A percentile compares a stretch with the other conserved stretches of the same genome.
phyloP scores from a whole-genome alignment of 225 moss, liverwort and hornwort species.

The Pseudisothecium myosuroides region DNA sequence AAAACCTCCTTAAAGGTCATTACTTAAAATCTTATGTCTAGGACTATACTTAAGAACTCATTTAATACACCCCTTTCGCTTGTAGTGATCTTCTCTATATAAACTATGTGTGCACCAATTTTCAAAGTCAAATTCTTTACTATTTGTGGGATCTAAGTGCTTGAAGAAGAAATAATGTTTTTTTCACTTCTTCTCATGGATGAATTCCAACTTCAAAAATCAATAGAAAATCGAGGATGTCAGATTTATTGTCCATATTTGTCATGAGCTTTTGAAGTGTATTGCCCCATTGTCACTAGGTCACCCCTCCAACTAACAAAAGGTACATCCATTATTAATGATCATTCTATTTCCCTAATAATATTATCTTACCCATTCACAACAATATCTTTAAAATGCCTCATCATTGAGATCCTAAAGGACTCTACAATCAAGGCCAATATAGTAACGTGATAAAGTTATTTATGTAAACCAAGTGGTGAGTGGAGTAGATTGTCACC shows the following conservation, averaged over 20 bases:
- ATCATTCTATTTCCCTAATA: not conserved
- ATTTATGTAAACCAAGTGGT: fast-evolving
- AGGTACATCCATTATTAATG: not conserved
- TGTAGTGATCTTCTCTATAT: too few species aligned
- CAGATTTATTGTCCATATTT: not conserved
- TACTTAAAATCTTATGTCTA: too few species aligned
- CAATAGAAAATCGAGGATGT: too few species aligned
- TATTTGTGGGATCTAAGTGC: too few species aligned
- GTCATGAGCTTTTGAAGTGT: not conserved
- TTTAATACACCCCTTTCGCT: too few species aligned
- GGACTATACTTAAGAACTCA: too few species aligned
- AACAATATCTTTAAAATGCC: not conserved
- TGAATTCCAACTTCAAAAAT: not conserved
- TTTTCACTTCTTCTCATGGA: fast-evolving
- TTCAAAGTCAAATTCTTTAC: too few species aligned
- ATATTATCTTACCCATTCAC: not conserved
- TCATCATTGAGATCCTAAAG: not conserved
- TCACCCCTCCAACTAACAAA: too few species aligned
- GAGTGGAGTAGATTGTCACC: not conserved
- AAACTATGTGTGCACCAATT: too few species aligned
- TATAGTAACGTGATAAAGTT: not conserved
- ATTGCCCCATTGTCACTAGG: too few species aligned
- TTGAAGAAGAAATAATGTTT: not conserved
- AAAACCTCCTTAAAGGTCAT: too few species aligned
- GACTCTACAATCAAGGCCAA: not conserved